Percentiles rank a stretch among this genome's conserved stretches.
Evolutionary conservation across 257 asterid species (phyloP).

Genomic region (Plantago elongata): DNA sequence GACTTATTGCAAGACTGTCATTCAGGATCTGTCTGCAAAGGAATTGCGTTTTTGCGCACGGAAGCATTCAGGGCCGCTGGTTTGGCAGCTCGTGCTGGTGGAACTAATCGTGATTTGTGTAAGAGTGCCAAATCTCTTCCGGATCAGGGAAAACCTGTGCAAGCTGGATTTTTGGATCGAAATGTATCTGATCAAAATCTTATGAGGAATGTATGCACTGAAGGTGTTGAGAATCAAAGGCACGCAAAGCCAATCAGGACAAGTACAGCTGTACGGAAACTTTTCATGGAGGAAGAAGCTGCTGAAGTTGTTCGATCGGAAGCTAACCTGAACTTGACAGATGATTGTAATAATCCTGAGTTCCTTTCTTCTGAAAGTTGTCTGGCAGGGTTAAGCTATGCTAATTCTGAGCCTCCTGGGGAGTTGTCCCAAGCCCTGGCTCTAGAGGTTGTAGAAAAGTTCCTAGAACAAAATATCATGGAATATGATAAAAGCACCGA

Average conservation of each 20-base stretch:
- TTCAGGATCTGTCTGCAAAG: constrained; percentile 48
- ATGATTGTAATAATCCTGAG: constrained; percentile 28
- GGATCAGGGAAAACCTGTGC: constrained; percentile 28
- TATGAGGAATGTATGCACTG: constrained; percentile 16
- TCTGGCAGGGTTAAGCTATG: constrained; percentile 74
- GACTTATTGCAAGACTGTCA: constrained; percentile 20
- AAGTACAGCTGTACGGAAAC: constrained; percentile 65
- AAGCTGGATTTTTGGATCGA: constrained; percentile 23
- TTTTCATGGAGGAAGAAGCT: constrained; percentile 53
- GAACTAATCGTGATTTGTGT: constrained; percentile 24
- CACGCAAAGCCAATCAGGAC: constrained; percentile 29
- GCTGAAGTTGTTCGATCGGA: constrained; percentile 34
- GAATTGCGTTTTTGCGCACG: constrained; percentile 62
- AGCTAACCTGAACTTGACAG: constrained; percentile 25
- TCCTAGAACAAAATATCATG: constrained; percentile 55
- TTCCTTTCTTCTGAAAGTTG: constrained; percentile 31
- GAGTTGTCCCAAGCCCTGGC: constrained; percentile 86
- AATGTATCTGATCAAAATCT: constrained; percentile 3
- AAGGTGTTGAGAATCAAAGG: constrained; percentile 26
- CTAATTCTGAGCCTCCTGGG: constrained; percentile 86
- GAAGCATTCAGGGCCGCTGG: constrained; percentile 81
- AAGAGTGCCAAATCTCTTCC: constrained; percentile 32
- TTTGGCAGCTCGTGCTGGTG: constrained; percentile 53
- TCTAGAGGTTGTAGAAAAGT: constrained; percentile 71
- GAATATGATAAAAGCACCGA: constrained; percentile 39